These are phyloP conservation scores for Fusarium veterinarium DNA, from an alignment of 2,329 filamentous ascomycete species.

Conservation along the genomic window DNA sequence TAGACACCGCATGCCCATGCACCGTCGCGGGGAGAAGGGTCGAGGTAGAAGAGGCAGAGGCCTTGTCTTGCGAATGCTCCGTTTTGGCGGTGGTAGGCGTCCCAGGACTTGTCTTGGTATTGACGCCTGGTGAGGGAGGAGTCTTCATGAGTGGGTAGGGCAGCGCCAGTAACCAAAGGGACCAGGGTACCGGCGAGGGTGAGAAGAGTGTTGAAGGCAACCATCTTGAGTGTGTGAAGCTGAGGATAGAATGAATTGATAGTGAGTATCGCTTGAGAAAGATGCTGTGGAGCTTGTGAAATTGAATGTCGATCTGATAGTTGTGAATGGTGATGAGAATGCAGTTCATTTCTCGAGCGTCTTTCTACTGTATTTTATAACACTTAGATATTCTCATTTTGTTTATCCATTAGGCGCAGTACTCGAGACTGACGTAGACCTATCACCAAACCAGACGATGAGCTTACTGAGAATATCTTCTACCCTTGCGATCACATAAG, in stretches of 20 bases:
- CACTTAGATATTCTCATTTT: rapidly evolving
- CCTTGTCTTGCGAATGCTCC: not conserved
- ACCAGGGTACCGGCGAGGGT: rapidly evolving
- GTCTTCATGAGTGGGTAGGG: not conserved
- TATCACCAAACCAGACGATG: not conserved
- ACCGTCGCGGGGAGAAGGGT: not conserved
- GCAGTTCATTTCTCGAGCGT: no score
- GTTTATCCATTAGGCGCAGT: rapidly evolving
- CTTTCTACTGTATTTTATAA: not conserved
- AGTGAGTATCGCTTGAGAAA: rapidly evolving
- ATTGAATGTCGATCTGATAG: not conserved
- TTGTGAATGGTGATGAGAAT: not conserved
- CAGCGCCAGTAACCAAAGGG: rapidly evolving
- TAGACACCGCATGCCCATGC: not conserved
- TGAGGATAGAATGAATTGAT: not conserved
- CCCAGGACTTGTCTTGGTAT: not conserved
- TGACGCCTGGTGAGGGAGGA: not conserved
- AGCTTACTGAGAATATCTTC: not conserved
- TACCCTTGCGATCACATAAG: not conserved
- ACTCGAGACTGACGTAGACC: rapidly evolving
- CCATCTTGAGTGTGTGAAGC: not conserved
- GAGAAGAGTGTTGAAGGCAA: not conserved
- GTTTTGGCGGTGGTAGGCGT: not conserved
- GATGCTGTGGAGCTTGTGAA: rapidly evolving
- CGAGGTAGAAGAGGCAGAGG: not conserved